phyloP scores from a whole-genome alignment of 31 red algal genomes.

The Pterothamnion heteromorphum region DNA sequence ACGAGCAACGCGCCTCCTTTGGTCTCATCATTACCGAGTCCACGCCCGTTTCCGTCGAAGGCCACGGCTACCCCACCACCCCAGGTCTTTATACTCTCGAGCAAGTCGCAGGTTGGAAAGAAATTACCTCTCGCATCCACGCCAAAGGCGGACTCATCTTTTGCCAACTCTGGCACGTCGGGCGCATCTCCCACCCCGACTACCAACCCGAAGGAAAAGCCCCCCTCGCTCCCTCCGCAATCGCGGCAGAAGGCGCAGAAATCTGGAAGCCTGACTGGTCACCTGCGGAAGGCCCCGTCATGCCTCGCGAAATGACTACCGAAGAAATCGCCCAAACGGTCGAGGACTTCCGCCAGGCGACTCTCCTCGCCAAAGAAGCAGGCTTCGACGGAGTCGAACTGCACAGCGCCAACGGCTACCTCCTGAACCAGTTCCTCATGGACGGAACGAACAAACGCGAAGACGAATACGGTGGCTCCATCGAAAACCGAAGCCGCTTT shows the following conservation, averaged over 20 bases:
- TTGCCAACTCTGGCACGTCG: conserved; percentile 83
- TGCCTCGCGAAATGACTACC: conserved; percentile 50
- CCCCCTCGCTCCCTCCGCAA: conserved; percentile 54
- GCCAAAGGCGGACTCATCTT: conserved; percentile 61
- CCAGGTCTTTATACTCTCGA: conserved; percentile 62
- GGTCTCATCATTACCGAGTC: conserved; percentile 78
- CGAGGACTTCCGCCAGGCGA: conserved; percentile 60
- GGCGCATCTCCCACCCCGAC: conserved; percentile 56
- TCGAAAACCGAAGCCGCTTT: conserved; percentile 65
- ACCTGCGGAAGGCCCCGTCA: conserved; percentile 45
- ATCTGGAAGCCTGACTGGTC: too few species aligned
- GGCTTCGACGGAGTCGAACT: conserved; percentile 92
- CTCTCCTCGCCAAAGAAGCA: conserved; percentile 58
- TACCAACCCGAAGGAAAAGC: conserved; percentile 46
- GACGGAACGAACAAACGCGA: conserved; percentile 55
- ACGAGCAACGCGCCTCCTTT: conserved; percentile 59
- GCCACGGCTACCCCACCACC: conserved; percentile 56
- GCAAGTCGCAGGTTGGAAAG: conserved; percentile 55
- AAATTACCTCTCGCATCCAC: conserved; percentile 65
- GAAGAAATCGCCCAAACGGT: conserved; percentile 56
- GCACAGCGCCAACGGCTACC: conserved; percentile 77
- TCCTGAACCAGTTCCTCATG: conserved; percentile 77
- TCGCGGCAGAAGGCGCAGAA: neutral
- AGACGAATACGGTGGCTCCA: conserved; percentile 67
- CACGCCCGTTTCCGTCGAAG: conserved; percentile 52